Conservation (phyloP, 2,329 filamentous ascomycete genomes). For the Paraphoma sp. region DNA sequence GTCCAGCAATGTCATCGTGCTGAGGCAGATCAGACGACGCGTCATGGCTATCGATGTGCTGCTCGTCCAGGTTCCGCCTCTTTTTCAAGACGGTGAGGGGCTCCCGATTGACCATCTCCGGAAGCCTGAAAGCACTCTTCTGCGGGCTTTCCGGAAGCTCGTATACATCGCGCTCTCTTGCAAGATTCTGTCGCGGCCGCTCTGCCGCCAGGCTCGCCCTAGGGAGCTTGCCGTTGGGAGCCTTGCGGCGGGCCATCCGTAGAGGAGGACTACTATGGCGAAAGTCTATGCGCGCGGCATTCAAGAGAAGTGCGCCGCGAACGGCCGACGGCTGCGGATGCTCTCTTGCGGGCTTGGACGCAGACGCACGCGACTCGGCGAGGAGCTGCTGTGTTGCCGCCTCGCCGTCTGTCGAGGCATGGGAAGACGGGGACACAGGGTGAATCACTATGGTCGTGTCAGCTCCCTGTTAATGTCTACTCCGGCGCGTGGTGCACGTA, state of each 20-base stretch:
- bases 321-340: conserved; percentile 18
- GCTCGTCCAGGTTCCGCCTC: not conserved
- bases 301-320: conserved; percentile 34
- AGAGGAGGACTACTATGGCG: conserved; percentile 10
- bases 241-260: not conserved
- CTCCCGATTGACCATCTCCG: conserved; percentile 12
- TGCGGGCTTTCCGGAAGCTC: conserved; percentile 30
- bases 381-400: conserved; percentile 33
- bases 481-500: conserved; percentile 2
- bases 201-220: conserved; percentile 15
- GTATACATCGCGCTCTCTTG: conserved; percentile 19
- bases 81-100: conserved; percentile 16
- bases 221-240: conserved; percentile 22
- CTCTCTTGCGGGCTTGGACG: conserved; percentile 2
- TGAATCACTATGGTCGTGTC: not conserved
- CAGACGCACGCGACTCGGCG: conserved; percentile 20
- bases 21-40: not conserved
- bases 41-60: not conserved
- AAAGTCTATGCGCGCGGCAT: conserved; percentile 32
- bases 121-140: conserved; percentile 14
- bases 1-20: not conserved
- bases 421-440: not conserved
- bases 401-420: conserved; percentile 12
- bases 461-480: not conserved
- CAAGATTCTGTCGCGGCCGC: conserved; percentile 9